Percentiles rank a stretch among this genome's conserved stretches.
These are phyloP conservation scores for Coix lacrymajobi DNA, from an alignment of 176 grass and related monocot genomes.

Conservation along the genomic window DNA sequence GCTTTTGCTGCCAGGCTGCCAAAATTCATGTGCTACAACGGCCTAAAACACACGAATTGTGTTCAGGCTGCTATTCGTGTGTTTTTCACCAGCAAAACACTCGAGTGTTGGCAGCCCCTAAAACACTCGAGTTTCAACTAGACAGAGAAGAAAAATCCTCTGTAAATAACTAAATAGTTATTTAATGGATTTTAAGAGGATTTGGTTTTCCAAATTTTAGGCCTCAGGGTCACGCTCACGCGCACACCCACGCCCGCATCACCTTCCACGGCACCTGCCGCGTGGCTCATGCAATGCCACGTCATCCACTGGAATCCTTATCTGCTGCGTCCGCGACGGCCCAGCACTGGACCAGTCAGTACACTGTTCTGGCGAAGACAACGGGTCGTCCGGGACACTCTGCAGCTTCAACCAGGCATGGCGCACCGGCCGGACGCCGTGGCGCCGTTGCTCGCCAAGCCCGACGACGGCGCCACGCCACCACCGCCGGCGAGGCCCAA, in stretches of 20 bases:
- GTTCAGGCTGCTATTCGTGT: too few relatives aligned
- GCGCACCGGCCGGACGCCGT: background rate
- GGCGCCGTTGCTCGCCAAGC: conserved; percentile 29
- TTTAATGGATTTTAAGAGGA: too few relatives aligned
- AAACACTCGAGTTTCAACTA: too few relatives aligned
- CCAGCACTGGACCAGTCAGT: too few relatives aligned
- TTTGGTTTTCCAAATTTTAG: too few relatives aligned
- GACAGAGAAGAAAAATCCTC: too few relatives aligned
- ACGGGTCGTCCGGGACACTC: background rate
- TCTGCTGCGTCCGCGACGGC: background rate
- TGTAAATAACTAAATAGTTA: too few relatives aligned
- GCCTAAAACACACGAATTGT: too few relatives aligned
- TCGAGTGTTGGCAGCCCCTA: too few relatives aligned
- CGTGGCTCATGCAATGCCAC: background rate
- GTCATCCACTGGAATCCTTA: background rate
- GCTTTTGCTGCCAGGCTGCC: too few relatives aligned
- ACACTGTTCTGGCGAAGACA: background rate
- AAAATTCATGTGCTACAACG: too few relatives aligned
- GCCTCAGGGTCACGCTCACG: background rate
- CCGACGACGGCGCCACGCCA: background rate
- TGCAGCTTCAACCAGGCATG: background rate
- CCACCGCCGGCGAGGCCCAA: conserved; percentile 18
- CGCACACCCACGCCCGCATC: background rate
- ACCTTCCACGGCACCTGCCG: background rate
- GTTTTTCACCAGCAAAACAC: too few relatives aligned